Evolutionary conservation across 257 asterid species (phyloP), one percentile per base, ranked within the genome.

Genomic region (Petunia secreta): DNA sequence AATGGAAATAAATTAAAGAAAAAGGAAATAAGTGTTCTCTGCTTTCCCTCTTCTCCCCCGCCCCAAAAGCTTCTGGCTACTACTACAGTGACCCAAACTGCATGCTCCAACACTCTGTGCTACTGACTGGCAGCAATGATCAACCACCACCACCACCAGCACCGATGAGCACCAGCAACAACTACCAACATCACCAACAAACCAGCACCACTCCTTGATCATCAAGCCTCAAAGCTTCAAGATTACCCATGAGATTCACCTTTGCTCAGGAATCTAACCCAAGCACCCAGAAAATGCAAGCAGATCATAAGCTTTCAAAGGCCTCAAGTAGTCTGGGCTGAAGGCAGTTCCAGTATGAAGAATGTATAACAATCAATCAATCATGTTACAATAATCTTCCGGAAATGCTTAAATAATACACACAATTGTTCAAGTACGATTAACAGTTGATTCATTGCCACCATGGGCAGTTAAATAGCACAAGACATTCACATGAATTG

Each of bases 301-400:
- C 62, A 57, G 25, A 57, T 13, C 34, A 57, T 57, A 15, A 57
- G 62, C 8, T 43, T 68, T 68, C 58, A 69, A 69, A 46, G 58
- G n/a, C 40, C 0, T 10, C 38, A 69, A 16, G 58, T 16, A 68
- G 76, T 44, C 25, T 25, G 25, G 25, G 25, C 25, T 25, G 25
- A 25, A 25, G 40, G 58, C 75, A 68, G n/a, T 48, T 44, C 57
- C 58, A 16, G 75, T 68, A 68, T 44, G n/a, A 68, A 44, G 6
- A 60, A 60, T 8, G 66, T 25, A 60, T 60, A 59, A 25, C 40
- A 44, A 68, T 16, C 74, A 46, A 59, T 7, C 40, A 44, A 68
- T 16, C 74, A 46, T 46, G 40, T 44, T 1, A 69, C 76, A 44
- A 46, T 25, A 69, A 25, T 46, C 76, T 69, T 69, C 41, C 4